These are phyloP conservation scores for Apiotrichum brassicae DNA, from an alignment of 1,284 basidiomycete genomes.

Conservation along the genomic window DNA sequence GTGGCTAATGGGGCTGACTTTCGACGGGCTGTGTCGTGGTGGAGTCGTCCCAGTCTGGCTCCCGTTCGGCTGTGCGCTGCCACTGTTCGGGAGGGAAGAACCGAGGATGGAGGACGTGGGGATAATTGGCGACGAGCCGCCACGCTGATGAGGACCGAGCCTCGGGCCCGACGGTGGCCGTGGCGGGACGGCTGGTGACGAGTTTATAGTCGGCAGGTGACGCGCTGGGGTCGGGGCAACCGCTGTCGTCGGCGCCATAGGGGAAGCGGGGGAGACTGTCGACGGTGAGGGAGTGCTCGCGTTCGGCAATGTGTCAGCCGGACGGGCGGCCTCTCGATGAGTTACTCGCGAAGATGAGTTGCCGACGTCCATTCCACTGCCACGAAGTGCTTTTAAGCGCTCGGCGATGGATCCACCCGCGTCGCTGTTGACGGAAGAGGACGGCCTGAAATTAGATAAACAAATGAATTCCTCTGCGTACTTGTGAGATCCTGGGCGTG, in stretches of 20 bases:
- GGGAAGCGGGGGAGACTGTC: not conserved
- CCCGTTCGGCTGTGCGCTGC: too few relatives aligned
- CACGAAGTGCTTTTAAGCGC: constrained; percentile 42
- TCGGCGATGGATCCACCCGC: constrained; percentile 43
- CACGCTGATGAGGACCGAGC: too few relatives aligned
- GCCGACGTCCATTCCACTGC: constrained; percentile 43
- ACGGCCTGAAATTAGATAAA: not conserved
- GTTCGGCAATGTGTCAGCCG: not conserved
- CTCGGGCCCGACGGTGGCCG: not conserved
- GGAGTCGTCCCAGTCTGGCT: too few relatives aligned
- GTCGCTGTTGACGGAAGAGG: constrained; percentile 13
- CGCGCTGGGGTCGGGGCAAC: not conserved
- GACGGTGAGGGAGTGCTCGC: not conserved
- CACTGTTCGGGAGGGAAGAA: not conserved
- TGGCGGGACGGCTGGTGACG: not conserved
- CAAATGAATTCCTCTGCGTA: too few relatives aligned
- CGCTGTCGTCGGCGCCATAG: constrained; percentile 3
- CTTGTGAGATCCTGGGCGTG: not conserved
- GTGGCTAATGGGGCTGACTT: too few relatives aligned
- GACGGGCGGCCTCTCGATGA: constrained; percentile 27
- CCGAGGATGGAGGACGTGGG: too few relatives aligned
- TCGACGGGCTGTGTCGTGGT: too few relatives aligned
- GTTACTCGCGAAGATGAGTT: too few relatives aligned
- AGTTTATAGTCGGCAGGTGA: not conserved
- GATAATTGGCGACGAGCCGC: too few relatives aligned